A percentile compares a stretch with the other conserved stretches of the same genome.
phyloP scores from a whole-genome alignment of 352 stramenopile species.

The Achlya hypogyna region DNA sequence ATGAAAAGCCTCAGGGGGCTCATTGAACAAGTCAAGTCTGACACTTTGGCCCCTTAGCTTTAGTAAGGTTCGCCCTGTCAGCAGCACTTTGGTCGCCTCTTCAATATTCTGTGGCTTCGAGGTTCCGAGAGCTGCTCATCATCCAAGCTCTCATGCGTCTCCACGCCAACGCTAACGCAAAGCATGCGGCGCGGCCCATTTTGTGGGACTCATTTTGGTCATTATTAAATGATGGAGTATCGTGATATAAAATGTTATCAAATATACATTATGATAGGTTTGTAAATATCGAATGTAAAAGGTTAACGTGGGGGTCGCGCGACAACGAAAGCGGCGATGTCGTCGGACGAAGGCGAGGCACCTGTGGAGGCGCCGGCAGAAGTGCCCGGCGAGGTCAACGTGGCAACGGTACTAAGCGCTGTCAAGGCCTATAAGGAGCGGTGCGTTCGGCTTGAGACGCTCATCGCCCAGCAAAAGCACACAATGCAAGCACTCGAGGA shows the following conservation, averaged over 20 bases:
- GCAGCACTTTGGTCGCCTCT: too few species aligned
- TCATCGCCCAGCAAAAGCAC: conserved; percentile 17
- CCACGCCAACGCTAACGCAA: too few species aligned
- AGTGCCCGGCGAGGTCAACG: neutral
- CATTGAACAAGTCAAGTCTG: too few species aligned
- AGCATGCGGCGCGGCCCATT: too few species aligned
- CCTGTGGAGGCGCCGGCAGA: too few species aligned
- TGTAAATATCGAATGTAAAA: neutral
- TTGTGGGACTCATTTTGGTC: too few species aligned
- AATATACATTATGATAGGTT: neutral
- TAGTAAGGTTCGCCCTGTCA: too few species aligned
- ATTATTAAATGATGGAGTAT: neutral
- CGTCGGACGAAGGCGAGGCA: neutral
- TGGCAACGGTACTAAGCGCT: neutral
- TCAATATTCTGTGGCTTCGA: too few species aligned
- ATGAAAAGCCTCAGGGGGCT: too few species aligned
- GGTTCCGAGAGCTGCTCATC: too few species aligned
- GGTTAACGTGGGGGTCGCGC: neutral
- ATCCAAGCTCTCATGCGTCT: too few species aligned
- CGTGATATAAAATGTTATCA: neutral
- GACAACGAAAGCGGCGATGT: neutral
- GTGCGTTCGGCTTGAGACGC: neutral
- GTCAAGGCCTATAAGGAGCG: conserved; percentile 17
- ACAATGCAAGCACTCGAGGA: conserved; percentile 16
- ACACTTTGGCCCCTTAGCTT: too few species aligned